Base-by-base conservation (phyloP, 805 yeast species). In the Kockiozyma suomiensis region DNA sequence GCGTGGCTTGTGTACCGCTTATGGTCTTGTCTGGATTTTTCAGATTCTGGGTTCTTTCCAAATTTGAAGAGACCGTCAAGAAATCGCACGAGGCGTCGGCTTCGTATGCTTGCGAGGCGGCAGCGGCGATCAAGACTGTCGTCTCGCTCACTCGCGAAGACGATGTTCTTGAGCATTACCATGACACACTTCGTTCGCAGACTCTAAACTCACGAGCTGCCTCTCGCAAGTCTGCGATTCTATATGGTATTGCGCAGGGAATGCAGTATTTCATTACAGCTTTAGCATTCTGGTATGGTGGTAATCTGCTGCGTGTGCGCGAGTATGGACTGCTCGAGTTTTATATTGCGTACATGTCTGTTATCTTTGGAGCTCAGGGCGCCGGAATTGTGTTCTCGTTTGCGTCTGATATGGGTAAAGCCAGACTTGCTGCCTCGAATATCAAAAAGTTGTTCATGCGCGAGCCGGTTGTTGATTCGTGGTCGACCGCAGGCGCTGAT, bases 341-440 rank as follows among this genome's bases (percentile, higher is more conserved):
- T 68, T 77, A 73, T 55, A 76, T 75, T 41, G 77, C 78, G 19
- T 77, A 75, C 65, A 70, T 73, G 65, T 69, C 76, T 30, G 71
- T 77, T 37, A 71, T 75, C 19, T 70, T 77, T 23, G 80, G 80
- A 38, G 76, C 80, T 2, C 79, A 77, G 59, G 70, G 78, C 5
- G 80, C 80, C 7, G 80, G 79, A 19, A 61, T 69, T 33, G 66
- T 76, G 13, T 77, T 77, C 64, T 74, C 78, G 17, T 77, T 70
- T 55, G 76, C 80, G 1, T 79, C 81, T 3, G 79, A 77, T 48
- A 74, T 77, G 75, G 77, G 80, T 33, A 76, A 77, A 60, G 81
- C 80, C 17, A 69, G 68, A 13, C 67, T 69, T 13, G 78, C 78
- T 3, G 74, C 78, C 1, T 64, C 54, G 23, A 74, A 69, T 53